These are phyloP conservation scores for Cyathus striatus DNA, from an alignment of 768 basidiomycete genomes.

Conservation along the genomic window DNA sequence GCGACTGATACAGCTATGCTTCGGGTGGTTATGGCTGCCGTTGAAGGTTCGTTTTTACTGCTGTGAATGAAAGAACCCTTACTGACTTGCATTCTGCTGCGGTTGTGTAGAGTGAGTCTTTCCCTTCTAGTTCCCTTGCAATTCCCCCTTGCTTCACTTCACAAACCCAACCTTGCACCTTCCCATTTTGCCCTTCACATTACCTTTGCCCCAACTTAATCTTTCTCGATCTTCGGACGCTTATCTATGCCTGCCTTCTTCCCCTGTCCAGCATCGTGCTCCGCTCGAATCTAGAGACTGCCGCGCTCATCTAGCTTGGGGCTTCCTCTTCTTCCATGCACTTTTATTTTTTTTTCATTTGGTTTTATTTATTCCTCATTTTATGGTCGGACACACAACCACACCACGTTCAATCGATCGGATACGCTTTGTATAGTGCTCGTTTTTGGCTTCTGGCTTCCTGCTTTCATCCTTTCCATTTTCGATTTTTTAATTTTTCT, in stretches of 20 bases:
- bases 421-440: slow-evolving; percentile 10
- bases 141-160: slow-evolving; percentile 12
- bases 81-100: slow-evolving; percentile 8
- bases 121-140: slow-evolving; percentile 17
- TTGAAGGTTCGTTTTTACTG: slow-evolving; percentile 64
- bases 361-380: not conserved
- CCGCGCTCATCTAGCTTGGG: slow-evolving; percentile 52
- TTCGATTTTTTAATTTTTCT: slow-evolving; percentile 12
- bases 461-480: slow-evolving; percentile 5
- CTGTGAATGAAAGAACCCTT: slow-evolving; percentile 1
- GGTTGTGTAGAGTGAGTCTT: slow-evolving; percentile 59
- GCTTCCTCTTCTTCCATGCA: slow-evolving; percentile 1
- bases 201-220: slow-evolving; percentile 10
- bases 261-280: slow-evolving; percentile 54
- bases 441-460: not conserved
- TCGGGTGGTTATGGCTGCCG: slow-evolving; percentile 91
- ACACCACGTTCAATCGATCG: slow-evolving; percentile 3
- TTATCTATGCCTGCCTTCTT: slow-evolving; percentile 23
- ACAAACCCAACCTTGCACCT: slow-evolving; percentile 16
- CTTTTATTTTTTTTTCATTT: slow-evolving; percentile 7
- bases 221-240: too few species aligned
- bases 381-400: not conserved
- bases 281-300: slow-evolving; percentile 58
- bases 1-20: slow-evolving; percentile 88
- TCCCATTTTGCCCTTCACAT: slow-evolving; percentile 11